Base-by-base conservation (phyloP, 176 grass and related monocot species). In the Cenchrus purpureus region DNA sequence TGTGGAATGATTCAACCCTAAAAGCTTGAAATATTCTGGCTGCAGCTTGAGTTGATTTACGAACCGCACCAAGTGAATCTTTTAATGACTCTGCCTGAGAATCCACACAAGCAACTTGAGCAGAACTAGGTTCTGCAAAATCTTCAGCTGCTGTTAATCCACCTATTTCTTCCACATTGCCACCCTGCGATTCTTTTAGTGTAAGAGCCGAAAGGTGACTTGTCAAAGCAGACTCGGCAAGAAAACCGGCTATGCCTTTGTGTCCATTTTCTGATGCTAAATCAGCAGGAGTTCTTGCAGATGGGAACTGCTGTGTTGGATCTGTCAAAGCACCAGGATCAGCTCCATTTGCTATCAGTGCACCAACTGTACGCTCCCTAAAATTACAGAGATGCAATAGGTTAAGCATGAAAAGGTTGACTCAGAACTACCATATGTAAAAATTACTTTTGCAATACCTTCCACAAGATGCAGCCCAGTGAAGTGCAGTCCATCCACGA, bases 1-100 rank as follows among this genome's bases (percentile, higher is more conserved):
- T 94, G 79, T 99, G 97, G 72, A 99, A 99, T 25, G 97, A 99
- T 49, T 99, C 84, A 40, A 97, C 82, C 87, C 97, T 92, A 37
- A 99, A 99, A 87, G 93, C 97, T 92, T 99, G 97, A 85, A 94
- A 92, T 87, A 99, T 99, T 76, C 90, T 90, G 53, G 97, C 94
- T 19, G 97, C 97, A 66, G 97, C 97, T 84, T 94, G 97, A 88
- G 97, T 93, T 48, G 97, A 95, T 86, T 97, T 99, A 72, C 94
- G 88, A 86, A 99, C 88, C 10, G 97, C 97, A 85, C 84, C 89
- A 73, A 99, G 88, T 83, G 97, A 92, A 79, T 99, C 92, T 86
- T 94, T 92, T 42, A 97, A 65, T 57, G 94, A 88, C 66, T 86
- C 92, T 76, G 78, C 81, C 83, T 94, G 94, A 68, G 78, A 81